phyloP scores from a whole-genome alignment of 192 early-diverging fungal species.

The Lobosporangium transversale region DNA sequence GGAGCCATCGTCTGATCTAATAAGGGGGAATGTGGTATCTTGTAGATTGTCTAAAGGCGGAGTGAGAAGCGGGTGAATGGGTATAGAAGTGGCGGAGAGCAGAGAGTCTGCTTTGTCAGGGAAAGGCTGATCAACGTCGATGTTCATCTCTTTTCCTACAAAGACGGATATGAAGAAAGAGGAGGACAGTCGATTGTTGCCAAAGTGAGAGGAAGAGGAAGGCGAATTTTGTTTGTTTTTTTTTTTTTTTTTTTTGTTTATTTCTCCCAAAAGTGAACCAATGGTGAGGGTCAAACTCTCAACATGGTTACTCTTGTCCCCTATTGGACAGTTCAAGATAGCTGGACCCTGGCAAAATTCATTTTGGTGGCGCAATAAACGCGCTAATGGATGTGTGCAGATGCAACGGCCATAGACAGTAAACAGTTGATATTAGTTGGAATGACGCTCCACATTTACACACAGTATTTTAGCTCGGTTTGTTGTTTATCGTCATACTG shows the following conservation, averaged over 20 bases:
- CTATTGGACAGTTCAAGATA: too few species aligned
- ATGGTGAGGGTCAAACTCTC: not conserved
- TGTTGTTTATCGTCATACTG: too few species aligned
- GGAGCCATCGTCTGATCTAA: not conserved
- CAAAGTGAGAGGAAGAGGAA: not conserved
- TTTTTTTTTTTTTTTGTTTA: not conserved
- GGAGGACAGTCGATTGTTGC: too few species aligned
- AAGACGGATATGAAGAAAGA: not conserved
- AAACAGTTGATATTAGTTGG: too few species aligned
- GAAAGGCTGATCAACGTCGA: not conserved
- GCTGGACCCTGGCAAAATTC: too few species aligned
- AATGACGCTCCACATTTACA: too few species aligned
- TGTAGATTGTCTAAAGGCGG: not conserved
- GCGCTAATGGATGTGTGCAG: too few species aligned
- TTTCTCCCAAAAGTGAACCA: too few species aligned
- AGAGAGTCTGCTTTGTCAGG: not conserved
- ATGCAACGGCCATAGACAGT: too few species aligned
- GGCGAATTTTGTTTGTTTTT: not conserved
- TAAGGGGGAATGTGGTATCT: not conserved
- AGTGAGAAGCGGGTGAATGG: conserved; percentile 10
- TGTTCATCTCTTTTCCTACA: not conserved
- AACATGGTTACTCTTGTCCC: too few species aligned
- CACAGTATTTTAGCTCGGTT: too few species aligned
- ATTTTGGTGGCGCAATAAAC: too few species aligned
- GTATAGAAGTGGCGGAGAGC: conserved; percentile 2